Evolutionary conservation across 2,329 filamentous ascomycete species (phyloP).

Genomic region (Coleophoma crateriformis): DNA sequence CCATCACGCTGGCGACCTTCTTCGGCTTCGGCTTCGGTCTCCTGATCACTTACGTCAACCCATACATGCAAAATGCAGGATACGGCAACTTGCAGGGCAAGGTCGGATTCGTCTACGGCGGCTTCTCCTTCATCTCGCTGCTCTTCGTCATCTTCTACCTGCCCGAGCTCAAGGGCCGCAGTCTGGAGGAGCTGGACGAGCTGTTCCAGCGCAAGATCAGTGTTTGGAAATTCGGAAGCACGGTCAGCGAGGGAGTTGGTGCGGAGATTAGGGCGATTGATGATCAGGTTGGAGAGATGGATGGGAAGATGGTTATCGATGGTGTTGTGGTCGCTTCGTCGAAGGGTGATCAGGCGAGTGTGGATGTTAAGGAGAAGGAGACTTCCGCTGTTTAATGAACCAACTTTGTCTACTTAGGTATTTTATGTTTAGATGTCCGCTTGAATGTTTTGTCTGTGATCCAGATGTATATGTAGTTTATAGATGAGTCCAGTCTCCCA

Average conservation of each 20-base stretch:
- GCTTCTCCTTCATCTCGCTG: constrained; percentile 24
- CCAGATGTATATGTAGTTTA: no score
- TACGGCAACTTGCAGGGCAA: constrained; percentile 29
- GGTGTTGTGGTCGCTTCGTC: not conserved
- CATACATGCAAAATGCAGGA: constrained; percentile 25
- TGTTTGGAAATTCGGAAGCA: not conserved
- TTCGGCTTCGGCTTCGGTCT: constrained; percentile 8
- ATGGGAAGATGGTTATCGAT: not conserved
- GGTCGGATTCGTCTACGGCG: constrained; percentile 32
- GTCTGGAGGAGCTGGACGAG: constrained; percentile 1
- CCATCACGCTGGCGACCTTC: constrained; percentile 8
- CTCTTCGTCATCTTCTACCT: constrained; percentile 29
- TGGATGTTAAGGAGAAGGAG: not conserved
- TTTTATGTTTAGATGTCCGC: no score
- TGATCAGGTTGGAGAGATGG: not conserved
- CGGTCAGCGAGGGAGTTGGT: not conserved
- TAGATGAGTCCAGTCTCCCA: no score
- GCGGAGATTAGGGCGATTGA: not conserved
- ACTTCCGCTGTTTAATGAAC: no score
- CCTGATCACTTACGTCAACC: constrained; percentile 28
- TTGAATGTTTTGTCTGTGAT: no score
- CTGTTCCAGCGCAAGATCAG: not conserved
- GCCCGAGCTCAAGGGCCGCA: constrained; percentile 23
- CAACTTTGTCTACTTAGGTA: no score
- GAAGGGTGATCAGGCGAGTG: not conserved